A percentile compares a stretch with the other conserved stretches of the same genome.
Conservation (phyloP, 2,329 filamentous ascomycete species). For the Exophiala spinifera region DNA sequence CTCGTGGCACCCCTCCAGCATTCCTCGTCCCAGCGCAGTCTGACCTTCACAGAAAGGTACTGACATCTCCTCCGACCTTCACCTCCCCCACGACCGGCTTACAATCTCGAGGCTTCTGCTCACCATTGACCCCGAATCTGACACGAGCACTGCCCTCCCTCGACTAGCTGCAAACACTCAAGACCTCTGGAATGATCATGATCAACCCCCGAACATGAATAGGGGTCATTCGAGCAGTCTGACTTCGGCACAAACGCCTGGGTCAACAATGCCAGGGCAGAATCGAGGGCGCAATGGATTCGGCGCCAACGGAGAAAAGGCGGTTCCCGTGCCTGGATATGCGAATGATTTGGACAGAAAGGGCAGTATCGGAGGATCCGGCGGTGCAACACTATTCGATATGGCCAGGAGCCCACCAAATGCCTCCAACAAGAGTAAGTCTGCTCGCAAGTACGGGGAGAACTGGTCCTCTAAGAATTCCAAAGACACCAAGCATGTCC, state of each 20-base stretch:
- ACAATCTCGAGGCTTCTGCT: not conserved
- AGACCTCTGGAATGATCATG: conserved; percentile 15
- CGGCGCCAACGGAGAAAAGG: conserved; percentile 18
- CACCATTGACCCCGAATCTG: not conserved
- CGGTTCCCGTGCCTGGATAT: conserved; percentile 21
- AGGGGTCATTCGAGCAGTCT: conserved; percentile 17
- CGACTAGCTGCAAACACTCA: conserved; percentile 14
- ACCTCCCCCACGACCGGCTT: not conserved
- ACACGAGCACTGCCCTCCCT: conserved; percentile 16
- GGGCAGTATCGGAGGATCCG: conserved; percentile 10
- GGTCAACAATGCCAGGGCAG: conserved; percentile 10
- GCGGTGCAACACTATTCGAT: conserved; percentile 37
- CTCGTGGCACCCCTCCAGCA: conserved; percentile 20
- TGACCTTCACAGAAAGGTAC: conserved; percentile 4
- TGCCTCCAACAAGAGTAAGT: conserved; percentile 41
- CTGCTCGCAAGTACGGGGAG: not conserved
- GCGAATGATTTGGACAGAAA: conserved; percentile 22
- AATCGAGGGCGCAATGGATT: conserved; percentile 17
- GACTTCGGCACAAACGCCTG: conserved; percentile 10
- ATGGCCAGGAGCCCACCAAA: conserved; percentile 48
- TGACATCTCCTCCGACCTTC: not conserved
- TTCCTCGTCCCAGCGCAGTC: conserved; percentile 6
- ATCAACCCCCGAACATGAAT: conserved; percentile 15
- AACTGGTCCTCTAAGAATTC: conserved; percentile 6
- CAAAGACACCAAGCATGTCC: conserved; percentile 89